Conservation (phyloP, 108 stramenopile genomes). For the Nitzschia inconspicua region DNA sequence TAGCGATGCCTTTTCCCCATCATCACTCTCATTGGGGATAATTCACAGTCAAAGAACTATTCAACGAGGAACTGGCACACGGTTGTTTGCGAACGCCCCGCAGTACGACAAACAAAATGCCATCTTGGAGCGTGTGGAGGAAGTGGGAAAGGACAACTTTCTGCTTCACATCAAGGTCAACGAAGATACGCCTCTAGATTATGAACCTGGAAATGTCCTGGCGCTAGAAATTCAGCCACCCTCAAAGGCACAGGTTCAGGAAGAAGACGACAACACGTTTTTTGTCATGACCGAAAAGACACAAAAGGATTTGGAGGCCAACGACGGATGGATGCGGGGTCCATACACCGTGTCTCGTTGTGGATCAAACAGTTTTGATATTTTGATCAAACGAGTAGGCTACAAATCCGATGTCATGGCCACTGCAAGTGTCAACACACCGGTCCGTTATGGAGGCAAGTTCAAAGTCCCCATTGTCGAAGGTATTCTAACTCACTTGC, state of each 20-base stretch:
- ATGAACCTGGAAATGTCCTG: slow-evolving; percentile 46
- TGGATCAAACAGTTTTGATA: slow-evolving; percentile 16
- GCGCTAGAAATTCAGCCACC: slow-evolving; percentile 39
- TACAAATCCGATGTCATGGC: slow-evolving; percentile 34
- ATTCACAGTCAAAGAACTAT: no score
- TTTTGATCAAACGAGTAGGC: slow-evolving; percentile 39
- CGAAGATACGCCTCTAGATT: slow-evolving; percentile 17
- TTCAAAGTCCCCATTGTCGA: slow-evolving; percentile 53
- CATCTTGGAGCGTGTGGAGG: slow-evolving; percentile 17
- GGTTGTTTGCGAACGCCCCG: slow-evolving; percentile 16
- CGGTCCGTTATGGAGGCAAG: slow-evolving; percentile 42
- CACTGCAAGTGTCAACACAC: slow-evolving; percentile 20
- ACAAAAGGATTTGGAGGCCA: slow-evolving; percentile 8
- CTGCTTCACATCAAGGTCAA: slow-evolving; percentile 33
- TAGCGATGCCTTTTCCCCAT: no score
- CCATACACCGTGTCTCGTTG: slow-evolving; percentile 44
- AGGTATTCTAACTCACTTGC: slow-evolving; percentile 20
- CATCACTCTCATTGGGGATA: no score
- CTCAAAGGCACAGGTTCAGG: not conserved
- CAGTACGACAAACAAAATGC: slow-evolving; percentile 34
- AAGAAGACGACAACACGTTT: not conserved
- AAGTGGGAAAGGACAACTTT: slow-evolving; percentile 28
- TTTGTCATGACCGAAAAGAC: not conserved
- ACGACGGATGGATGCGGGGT: slow-evolving; percentile 47
- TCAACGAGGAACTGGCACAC: no score